Percentiles rank a stretch among this genome's conserved stretches.
Conservation (phyloP, 2,329 filamentous ascomycete species). For the Ophiognomonia clavigignenti-juglandacearum region DNA sequence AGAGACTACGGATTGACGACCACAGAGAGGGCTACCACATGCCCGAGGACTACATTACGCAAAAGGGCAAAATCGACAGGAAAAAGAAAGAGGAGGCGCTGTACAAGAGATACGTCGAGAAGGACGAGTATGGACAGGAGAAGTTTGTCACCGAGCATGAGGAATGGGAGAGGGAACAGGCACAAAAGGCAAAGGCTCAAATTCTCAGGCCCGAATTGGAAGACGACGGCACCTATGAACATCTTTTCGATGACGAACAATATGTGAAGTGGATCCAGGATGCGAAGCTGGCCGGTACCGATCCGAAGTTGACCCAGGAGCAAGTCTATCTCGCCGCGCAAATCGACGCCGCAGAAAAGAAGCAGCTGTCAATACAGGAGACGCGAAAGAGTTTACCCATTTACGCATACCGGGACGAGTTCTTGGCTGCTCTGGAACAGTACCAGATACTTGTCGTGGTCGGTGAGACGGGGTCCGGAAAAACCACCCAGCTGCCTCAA, state of each 20-base stretch:
- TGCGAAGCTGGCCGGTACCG: slow-evolving; percentile 60
- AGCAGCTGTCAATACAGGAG: slow-evolving; percentile 83
- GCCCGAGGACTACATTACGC: slow-evolving; percentile 92
- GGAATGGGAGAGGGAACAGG: slow-evolving; percentile 91
- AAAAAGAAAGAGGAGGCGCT: slow-evolving; percentile 86
- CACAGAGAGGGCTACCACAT: slow-evolving; percentile 88
- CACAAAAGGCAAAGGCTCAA: slow-evolving; percentile 81
- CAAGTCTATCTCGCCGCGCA: slow-evolving; percentile 74
- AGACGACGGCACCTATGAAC: slow-evolving; percentile 82
- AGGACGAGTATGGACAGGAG: slow-evolving; percentile 82
- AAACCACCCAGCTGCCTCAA: slow-evolving; percentile 92
- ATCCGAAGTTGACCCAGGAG: slow-evolving; percentile 72
- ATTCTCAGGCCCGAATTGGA: slow-evolving; percentile 70
- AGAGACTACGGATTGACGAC: slow-evolving; percentile 82
- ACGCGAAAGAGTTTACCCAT: slow-evolving; percentile 87
- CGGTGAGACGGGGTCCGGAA: slow-evolving; percentile 90
- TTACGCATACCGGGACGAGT: slow-evolving; percentile 79
- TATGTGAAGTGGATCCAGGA: slow-evolving; percentile 66
- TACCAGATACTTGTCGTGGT: slow-evolving; percentile 89
- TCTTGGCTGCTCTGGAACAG: slow-evolving; percentile 79
- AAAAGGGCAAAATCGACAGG: slow-evolving; percentile 82
- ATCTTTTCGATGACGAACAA: slow-evolving; percentile 85
- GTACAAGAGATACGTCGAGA: slow-evolving; percentile 85
- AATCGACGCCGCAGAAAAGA: slow-evolving; percentile 83
- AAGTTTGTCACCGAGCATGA: slow-evolving; percentile 90